Conservation (phyloP, 1,284 basidiomycete species). For the Marasmius oreades region DNA sequence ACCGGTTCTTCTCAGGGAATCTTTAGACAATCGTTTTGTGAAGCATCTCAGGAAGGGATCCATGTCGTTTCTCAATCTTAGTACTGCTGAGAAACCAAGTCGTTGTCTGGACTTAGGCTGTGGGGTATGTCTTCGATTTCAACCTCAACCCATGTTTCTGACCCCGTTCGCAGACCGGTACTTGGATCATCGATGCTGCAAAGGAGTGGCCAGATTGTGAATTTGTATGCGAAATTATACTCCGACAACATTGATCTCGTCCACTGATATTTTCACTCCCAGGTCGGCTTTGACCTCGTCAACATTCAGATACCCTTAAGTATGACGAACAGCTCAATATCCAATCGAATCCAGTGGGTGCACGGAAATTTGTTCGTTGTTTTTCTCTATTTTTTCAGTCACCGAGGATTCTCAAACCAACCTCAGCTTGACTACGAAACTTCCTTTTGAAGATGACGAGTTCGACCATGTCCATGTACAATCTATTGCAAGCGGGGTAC, state of each 20-base stretch:
- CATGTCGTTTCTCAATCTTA: conserved; percentile 54
- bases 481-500: conserved; percentile 60
- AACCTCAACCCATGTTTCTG: conserved; percentile 2
- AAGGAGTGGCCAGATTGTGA: conserved; percentile 64
- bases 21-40: conserved; percentile 53
- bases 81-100: conserved; percentile 37
- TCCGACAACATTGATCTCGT: neutral
- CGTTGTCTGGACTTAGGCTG: conserved; percentile 67
- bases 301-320: conserved; percentile 61
- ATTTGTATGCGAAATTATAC: conserved; percentile 49
- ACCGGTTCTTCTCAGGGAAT: conserved; percentile 37
- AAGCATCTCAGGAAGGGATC: conserved; percentile 43
- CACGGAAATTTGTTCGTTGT: conserved; percentile 70
- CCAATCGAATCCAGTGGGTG: conserved; percentile 60
- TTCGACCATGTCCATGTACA: conserved; percentile 75
- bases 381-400: neutral
- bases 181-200: conserved; percentile 70
- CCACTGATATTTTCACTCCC: conserved; percentile 1
- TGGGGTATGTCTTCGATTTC: conserved; percentile 44
- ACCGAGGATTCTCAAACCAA: neutral
- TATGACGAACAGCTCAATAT: conserved; percentile 44
- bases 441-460: conserved; percentile 76
- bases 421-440: conserved; percentile 59
- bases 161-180: conserved; percentile 48
- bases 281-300: conserved; percentile 76